Conservation (phyloP, 441 rosid species). For the Aleurites moluccanus region DNA sequence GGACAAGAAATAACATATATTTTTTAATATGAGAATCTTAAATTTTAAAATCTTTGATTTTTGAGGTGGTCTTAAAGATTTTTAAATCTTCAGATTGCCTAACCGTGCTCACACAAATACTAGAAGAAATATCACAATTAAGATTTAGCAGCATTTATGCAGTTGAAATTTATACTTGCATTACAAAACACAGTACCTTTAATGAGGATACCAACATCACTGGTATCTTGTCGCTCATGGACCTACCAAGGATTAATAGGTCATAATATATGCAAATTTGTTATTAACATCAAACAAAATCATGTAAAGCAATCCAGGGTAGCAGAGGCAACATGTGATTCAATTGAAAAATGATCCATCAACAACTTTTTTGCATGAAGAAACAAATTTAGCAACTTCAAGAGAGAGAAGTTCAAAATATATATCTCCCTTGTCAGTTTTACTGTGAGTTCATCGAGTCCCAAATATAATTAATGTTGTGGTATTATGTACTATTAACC, state of each 20-base stretch:
- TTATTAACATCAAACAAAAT: not conserved
- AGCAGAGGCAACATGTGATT: not conserved
- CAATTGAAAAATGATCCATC: not conserved
- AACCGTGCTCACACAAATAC: not conserved
- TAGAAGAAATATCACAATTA: not conserved
- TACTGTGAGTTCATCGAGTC: not conserved
- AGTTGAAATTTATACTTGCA: not conserved
- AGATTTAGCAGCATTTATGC: not conserved
- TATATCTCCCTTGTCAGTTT: not conserved
- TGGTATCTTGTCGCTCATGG: constrained; percentile 50
- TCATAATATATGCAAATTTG: not conserved
- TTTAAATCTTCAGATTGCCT: too few relatives aligned
- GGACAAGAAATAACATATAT: too few relatives aligned
- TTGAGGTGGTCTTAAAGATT: too few relatives aligned
- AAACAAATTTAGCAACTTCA: constrained; percentile 6
- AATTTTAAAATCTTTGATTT: too few relatives aligned
- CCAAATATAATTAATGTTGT: not conserved
- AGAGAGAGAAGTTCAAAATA: not conserved
- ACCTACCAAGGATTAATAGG: constrained; percentile 36
- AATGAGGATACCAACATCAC: constrained; percentile 62
- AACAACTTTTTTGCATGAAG: not conserved
- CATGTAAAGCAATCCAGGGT: not conserved
- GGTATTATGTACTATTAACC: not conserved
- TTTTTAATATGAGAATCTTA: too few relatives aligned
- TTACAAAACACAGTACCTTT: constrained; percentile 44